A percentile compares a stretch with the other conserved stretches of the same genome.
phyloP scores from a whole-genome alignment of 192 early-diverging fungal species.

The Entophlyctis luteolus region DNA sequence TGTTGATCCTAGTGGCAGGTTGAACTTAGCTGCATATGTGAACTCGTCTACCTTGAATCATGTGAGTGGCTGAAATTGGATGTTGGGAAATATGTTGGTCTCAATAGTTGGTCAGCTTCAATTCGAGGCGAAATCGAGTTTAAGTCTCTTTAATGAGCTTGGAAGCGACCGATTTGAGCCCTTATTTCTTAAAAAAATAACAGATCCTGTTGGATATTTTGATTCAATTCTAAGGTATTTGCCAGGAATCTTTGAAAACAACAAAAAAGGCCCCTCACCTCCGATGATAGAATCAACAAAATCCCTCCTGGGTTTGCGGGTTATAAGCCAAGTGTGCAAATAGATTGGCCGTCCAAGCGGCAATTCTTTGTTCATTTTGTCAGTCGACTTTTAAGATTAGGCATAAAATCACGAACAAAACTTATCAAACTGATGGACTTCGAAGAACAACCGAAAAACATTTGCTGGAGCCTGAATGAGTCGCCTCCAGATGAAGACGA shows the following conservation, averaged over 20 bases:
- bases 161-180: constrained; percentile 68
- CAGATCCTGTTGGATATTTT: constrained; percentile 59
- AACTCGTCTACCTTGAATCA: constrained; percentile 62
- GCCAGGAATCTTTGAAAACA: neutral
- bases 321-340: constrained; percentile 25
- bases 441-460: neutral
- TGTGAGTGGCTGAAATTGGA: constrained; percentile 29
- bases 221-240: constrained; percentile 62
- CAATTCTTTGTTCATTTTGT: constrained; percentile 32
- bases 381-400: constrained; percentile 34
- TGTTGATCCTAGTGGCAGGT: constrained; percentile 76
- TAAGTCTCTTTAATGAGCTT: constrained; percentile 61
- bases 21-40: constrained; percentile 77
- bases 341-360: constrained; percentile 39
- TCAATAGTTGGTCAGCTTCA: constrained; percentile 48
- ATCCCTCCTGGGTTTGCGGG: constrained; percentile 10
- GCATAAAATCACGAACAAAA: constrained; percentile 34
- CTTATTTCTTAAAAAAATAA: constrained; percentile 71
- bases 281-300: constrained; percentile 6
- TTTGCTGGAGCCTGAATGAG: constrained; percentile 19
- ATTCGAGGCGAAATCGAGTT: constrained; percentile 64
- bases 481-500: constrained; percentile 29
- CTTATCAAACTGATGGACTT: constrained; percentile 27
- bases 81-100: neutral
- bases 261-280: neutral